Evolutionary conservation across 2,329 filamentous ascomycete species (phyloP), one percentile per base, ranked within the genome.

Genomic region (Pestalotiopsis sp.): DNA sequence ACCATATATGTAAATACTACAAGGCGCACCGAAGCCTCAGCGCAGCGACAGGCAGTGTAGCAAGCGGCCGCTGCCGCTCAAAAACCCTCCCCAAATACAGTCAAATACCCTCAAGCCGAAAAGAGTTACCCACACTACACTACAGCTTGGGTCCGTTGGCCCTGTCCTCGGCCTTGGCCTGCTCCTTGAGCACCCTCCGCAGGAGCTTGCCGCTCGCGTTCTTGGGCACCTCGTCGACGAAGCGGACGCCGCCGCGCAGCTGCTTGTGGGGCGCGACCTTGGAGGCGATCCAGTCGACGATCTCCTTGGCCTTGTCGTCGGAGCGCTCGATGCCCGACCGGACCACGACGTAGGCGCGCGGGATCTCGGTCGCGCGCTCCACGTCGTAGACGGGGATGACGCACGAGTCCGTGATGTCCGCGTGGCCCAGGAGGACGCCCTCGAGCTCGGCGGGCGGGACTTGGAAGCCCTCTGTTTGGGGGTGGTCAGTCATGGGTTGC

Each of bases 371-470:
- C 25, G 89, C 89, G 67, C 88, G 86, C 7, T 83, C 81, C 52
- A 85, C 80, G 76, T 91, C 87, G 77, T 90, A 85, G 4, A 91
- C 79, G 0, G 90, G 88, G 52, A 91, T 85, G 0, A 92, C 90
- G 36, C 88, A 90, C 3, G 86, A 88, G 73, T 92, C 90, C 17
- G 76, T 75, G 14, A 86, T 77, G n/a, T 84, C 80, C 4, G 73
- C 68, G 75, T 84, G 81, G 13, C 80, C 80, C 1, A 84, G 73
- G 3, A 86, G 74, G 7, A 85, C 68, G 41, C 82, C 83, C 71
- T 86, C 90, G 5, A 92, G 82, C 77, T 92, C 90, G 2, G 90
- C 90, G 0, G 91, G 91, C 0, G 91, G 83, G 2, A 93, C 91
- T 76, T 92, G 91, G 80, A 92, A 92, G 0, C 90, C 91, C 79